Conservation (phyloP, 2,329 filamentous ascomycete genomes). For the Clonostachys chloroleuca region DNA sequence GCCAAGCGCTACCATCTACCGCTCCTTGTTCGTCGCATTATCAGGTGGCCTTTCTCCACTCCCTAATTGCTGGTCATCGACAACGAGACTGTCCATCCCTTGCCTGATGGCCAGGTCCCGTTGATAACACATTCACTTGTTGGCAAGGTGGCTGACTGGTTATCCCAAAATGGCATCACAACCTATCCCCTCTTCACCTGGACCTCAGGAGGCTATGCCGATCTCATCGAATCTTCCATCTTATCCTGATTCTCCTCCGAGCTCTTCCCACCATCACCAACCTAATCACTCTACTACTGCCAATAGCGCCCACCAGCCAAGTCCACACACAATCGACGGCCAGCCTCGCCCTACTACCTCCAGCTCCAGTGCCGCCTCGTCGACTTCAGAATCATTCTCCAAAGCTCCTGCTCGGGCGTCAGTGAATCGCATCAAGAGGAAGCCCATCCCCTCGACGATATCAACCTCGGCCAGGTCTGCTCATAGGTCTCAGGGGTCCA, state of each 20-base stretch:
- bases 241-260: neutral
- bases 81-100: too few species aligned
- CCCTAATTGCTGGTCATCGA: too few species aligned
- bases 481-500: constrained; percentile 15
- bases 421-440: constrained; percentile 45
- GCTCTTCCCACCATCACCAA: constrained; percentile 4
- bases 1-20: too few species aligned
- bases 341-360: neutral
- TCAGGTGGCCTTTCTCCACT: too few species aligned
- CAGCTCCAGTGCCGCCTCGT: neutral
- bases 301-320: constrained; percentile 2
- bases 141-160: too few species aligned
- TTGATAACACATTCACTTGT: neutral
- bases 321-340: neutral
- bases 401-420: constrained; percentile 8
- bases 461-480: constrained; percentile 43
- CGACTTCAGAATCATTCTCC: constrained; percentile 3
- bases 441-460: constrained; percentile 50
- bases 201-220: neutral
- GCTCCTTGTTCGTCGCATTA: too few species aligned
- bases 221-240: neutral
- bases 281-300: constrained; percentile 2
- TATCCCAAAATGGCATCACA: constrained; percentile 14
- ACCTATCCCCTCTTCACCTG: constrained; percentile 2
- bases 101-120: constrained; percentile 2